Conservation (phyloP, 129 eudicot genomes). For the Flaveria sonorensis region DNA sequence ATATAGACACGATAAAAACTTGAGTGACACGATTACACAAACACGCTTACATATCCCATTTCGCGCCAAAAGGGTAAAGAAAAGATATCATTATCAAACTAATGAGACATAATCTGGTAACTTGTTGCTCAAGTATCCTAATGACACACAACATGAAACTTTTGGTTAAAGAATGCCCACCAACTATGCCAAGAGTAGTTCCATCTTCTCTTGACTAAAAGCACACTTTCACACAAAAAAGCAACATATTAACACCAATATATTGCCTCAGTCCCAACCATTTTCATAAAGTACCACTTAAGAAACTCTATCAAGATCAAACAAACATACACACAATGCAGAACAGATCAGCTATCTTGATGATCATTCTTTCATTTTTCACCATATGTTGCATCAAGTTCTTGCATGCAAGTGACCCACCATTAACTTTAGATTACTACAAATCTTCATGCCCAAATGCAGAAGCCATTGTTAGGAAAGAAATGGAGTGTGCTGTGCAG, state of each 20-base stretch:
- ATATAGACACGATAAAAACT: not conserved
- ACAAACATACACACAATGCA: slow-evolving; percentile 35
- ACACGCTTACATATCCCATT: not conserved
- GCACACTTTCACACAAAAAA: slow-evolving; percentile 34
- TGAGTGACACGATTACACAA: not conserved
- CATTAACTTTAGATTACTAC: slow-evolving; percentile 77
- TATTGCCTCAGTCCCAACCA: slow-evolving; percentile 49
- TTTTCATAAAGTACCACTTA: slow-evolving; percentile 23
- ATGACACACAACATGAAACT: slow-evolving; percentile 22
- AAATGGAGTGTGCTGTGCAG: slow-evolving; percentile 87
- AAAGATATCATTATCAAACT: not conserved
- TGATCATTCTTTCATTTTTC: slow-evolving; percentile 32
- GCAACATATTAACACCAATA: slow-evolving; percentile 20
- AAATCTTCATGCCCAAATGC: slow-evolving; percentile 63
- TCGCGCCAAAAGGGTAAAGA: slow-evolving; percentile 4
- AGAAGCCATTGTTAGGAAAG: slow-evolving; percentile 67
- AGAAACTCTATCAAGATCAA: slow-evolving; percentile 21
- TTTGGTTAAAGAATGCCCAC: slow-evolving; percentile 55
- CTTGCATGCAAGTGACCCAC: slow-evolving; percentile 61
- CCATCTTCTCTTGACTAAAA: slow-evolving; percentile 86
- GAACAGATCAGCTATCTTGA: slow-evolving; percentile 27
- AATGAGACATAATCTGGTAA: slow-evolving; percentile 28
- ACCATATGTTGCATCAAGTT: slow-evolving; percentile 16
- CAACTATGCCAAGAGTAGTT: slow-evolving; percentile 67
- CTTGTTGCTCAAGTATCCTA: slow-evolving; percentile 29